Evolutionary conservation across 257 asterid genomes (phyloP).

Genomic region (Nyctanthes arbortristis): DNA sequence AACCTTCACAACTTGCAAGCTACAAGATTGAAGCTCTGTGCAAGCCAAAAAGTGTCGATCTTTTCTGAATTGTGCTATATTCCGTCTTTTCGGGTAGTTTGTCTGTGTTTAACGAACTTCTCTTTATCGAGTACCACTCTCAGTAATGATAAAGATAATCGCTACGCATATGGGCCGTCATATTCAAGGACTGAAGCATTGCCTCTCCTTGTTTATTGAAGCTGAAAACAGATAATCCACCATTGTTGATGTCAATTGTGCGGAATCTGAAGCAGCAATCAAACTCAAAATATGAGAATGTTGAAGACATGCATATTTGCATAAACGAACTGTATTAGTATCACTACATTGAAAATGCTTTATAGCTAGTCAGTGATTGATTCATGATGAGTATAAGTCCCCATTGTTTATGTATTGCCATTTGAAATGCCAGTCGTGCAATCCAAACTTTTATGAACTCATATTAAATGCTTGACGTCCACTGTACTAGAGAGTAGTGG

Average conservation of each 20-base stretch:
- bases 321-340: not conserved
- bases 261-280: constrained; percentile 50
- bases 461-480: not conserved
- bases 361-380: not conserved
- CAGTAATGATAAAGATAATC: constrained; percentile 62
- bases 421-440: not conserved
- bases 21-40: no score
- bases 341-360: not conserved
- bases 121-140: constrained; percentile 1
- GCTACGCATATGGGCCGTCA: constrained; percentile 87
- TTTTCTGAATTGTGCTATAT: not conserved
- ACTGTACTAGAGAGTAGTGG: not conserved
- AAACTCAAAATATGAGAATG: constrained; percentile 2
- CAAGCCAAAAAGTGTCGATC: no score
- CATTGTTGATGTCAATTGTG: constrained; percentile 66
- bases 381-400: not conserved
- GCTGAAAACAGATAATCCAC: constrained; percentile 65
- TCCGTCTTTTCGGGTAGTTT: not conserved
- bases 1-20: no score
- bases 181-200: constrained; percentile 64
- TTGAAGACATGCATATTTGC: not conserved
- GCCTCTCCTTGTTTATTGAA: constrained; percentile 67
- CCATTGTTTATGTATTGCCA: not conserved
- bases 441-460: not conserved
- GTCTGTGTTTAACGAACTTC: not conserved